Evolutionary conservation across 2,329 filamentous ascomycete genomes (phyloP), one percentile per base, ranked within the genome.

Genomic region (Colletotrichum falcatum): DNA sequence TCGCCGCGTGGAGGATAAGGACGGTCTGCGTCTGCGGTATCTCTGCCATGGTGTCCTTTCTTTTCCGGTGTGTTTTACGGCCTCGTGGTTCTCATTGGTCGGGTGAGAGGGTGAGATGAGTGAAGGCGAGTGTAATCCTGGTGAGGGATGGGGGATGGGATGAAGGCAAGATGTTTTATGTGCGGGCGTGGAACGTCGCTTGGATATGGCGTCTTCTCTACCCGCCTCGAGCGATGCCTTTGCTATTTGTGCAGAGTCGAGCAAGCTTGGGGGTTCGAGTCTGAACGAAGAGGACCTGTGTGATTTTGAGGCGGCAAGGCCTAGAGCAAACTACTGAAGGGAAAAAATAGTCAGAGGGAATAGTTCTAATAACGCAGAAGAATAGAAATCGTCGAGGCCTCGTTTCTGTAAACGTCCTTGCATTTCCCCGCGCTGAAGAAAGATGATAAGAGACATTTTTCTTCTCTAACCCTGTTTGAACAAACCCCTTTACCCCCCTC

Each of bases 1-100:
- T 83, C 37, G 83, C 78, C 0, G 80, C 86, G 73, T 87, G 83
- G 2, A 89, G 76, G 23, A 89, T 75, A 7, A 89, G 75, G 0
- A 84, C 85, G 8, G 81, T 81, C 69, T 89, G 87, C 5, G 76
- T 76, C 55, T 63, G 54, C 28, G 68, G 68, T 5, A 69, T 62
- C 20, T 66, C 59, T 60, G 60, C 60, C 71, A 72, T 72, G 46
- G 67, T 3, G 18, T n/a, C 42, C 42, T 44, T 44, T 44, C 2
- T 44, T 20, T 42, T 8, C 2, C 9, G 1, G 9, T 39, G 3
- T 39, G 1, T 44, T 18, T 35, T 35, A 70, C 14, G 44, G n/a
- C 56, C 33, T 53, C 48, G 60, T 26, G 46, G 20, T 26, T 63
- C 14, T 67, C 58, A 70, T 67, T 67, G 64, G 58, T 37, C 42